Base-by-base conservation (phyloP, 1,139 yeast genomes). In the Candida labiduridarum region DNA sequence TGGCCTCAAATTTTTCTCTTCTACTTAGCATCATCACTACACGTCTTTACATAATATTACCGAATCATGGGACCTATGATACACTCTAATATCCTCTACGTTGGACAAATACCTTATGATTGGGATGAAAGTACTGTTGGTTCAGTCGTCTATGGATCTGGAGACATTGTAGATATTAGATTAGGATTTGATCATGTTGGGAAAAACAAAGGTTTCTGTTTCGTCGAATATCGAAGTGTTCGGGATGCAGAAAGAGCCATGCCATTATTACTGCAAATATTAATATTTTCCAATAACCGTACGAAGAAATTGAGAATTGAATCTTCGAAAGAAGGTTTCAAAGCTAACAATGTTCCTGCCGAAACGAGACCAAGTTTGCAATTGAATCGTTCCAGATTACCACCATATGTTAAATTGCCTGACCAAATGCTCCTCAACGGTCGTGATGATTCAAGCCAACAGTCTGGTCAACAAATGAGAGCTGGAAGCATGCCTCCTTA, bases 71-170 rank as follows among this genome's bases (percentile, higher is more conserved):
- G 52, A 16, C 51, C 54, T 44, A 57, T 41, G 10, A 27, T 52
- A 35, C 56, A 48, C 50, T 69, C 76, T 25, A 62, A 67, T 16
- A 81, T 82, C 19, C 66, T 83, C 36, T 84, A 81, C 58, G 59
- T 84, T n/a, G 89, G 89, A 12, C 81, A 74, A 60, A 69, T 84
- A 33, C 89, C 89, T 1, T 81, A 76, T 60, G 85, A 83, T 52
- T 84, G 89, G 89, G 82, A 76, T 58, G 85, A 80, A 49, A 76
- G 76, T 41, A 76, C 72, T 31, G 69, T 84, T 42, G 77, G 69
- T 51, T 66, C 86, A 14, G 85, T 84, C 18, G 86, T 83, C n/a
- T 77, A 83, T 53, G 87, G 87, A 1, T 73, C 85, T 5, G 89
- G 89, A 2, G 74, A 76, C 19, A 78, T 84, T 36, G 83, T 82